Percentiles rank a stretch among this genome's conserved stretches.
Conservation (phyloP, 1,284 basidiomycete genomes). For the Anthracocystis walkeri region DNA sequence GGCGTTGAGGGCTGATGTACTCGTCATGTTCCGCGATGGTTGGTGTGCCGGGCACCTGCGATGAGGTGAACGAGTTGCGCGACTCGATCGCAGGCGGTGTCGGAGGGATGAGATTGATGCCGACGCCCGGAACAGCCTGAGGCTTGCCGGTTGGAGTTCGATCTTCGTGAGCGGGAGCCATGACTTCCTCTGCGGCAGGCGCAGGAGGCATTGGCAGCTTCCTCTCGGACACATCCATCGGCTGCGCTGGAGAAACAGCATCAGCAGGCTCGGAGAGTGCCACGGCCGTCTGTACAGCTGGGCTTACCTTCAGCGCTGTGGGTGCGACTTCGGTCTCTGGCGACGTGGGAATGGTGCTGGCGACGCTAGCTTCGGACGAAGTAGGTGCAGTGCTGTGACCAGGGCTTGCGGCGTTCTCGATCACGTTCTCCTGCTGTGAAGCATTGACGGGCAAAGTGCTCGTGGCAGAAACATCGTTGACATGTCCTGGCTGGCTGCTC, state of each 20-base stretch:
- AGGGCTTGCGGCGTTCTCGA: constrained; percentile 11
- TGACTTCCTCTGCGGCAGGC: constrained; percentile 35
- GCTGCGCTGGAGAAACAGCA: constrained; percentile 10
- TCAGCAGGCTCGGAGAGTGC: constrained; percentile 4
- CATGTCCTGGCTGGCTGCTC: background rate
- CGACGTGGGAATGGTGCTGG: constrained; percentile 55
- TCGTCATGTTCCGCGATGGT: constrained; percentile 41
- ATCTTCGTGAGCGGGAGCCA: constrained; percentile 33
- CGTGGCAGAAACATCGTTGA: background rate
- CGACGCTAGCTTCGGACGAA: constrained; percentile 48
- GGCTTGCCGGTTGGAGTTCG: constrained; percentile 50
- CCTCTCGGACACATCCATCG: constrained; percentile 28
- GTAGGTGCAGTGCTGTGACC: constrained; percentile 11
- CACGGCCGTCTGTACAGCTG: constrained; percentile 7
- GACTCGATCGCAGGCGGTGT: constrained; percentile 60
- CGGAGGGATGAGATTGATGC: constrained; percentile 64
- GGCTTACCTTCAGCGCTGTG: background rate
- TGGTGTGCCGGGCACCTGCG: constrained; percentile 37
- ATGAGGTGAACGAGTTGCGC: constrained; percentile 37
- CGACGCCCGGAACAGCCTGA: constrained; percentile 26
- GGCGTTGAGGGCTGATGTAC: constrained; percentile 19
- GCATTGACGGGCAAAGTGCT: background rate
- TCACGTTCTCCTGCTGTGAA: background rate
- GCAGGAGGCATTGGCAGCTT: constrained; percentile 57
- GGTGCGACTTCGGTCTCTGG: constrained; percentile 21